Evolutionary conservation across 176 grass and related monocot species (phyloP), one percentile per base, ranked within the genome.

Genomic region (Oryza brachyantha): DNA sequence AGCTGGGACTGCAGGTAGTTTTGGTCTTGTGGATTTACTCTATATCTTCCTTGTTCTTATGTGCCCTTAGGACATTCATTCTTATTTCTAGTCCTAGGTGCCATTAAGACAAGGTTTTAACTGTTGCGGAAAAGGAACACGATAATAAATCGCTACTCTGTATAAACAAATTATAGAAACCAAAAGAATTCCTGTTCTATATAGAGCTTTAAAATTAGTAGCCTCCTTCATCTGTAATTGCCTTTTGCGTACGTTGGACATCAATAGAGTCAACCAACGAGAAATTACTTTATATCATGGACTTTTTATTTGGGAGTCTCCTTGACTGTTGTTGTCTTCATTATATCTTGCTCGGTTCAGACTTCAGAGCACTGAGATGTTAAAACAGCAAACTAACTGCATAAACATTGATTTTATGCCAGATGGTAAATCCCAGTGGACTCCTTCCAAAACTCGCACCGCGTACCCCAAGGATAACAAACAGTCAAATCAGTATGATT

Each of bases 371-470:
- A 83, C 11, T 13, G 27, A 31, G 32, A 1, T 70, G 64, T 29
- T 55, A 32, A 10, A 3, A 43, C 28, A 24, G 35, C 1, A 45
- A 70, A 72, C 29, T 45, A 39, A 72, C 82, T 46, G 36, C 70
- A 80, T 55, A 76, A 68, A 63, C 2, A 48, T 58, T 72, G 13
- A 26, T 81, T 62, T 81, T 54, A 38, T 73, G 68, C 2, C 80
- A 94, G 92, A 89, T 85, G 85, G 58, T 64, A 91, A 93, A 71
- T 58, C 75, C 36, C 88, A 87, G 60, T 91, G 90, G 60, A 65
- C 68, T 48, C 79, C 92, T 74, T 58, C 83, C 10, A 85, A 84
- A 80, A 87, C 64, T 40, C 84, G 76, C 36, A 66, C 78, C 0
- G 0, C 69, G 17, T 76, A 81, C 21, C 76, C 27, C 68, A 92